Evolutionary conservation across 1,284 basidiomycete species (phyloP).

Genomic region (Leucoagaricus sp.): DNA sequence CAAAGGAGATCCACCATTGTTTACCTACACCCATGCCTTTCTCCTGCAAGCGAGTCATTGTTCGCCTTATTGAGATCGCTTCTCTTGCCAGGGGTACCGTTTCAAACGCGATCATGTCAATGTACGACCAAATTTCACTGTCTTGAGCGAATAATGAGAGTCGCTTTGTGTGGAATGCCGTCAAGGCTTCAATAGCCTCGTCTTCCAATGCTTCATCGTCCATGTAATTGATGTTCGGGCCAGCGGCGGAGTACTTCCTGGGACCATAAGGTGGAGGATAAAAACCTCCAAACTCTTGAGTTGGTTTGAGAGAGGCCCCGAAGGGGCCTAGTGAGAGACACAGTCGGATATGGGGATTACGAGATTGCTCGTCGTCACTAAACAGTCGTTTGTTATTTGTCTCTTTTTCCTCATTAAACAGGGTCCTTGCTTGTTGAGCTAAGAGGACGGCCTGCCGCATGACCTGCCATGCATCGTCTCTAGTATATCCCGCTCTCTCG

Average conservation of each 20-base stretch:
- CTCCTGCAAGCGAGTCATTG: constrained; percentile 45
- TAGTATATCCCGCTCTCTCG: constrained; percentile 49
- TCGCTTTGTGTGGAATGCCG: constrained; percentile 68
- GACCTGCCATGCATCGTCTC: constrained; percentile 41
- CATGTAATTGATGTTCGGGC: constrained; percentile 47
- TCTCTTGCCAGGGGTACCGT: constrained; percentile 75
- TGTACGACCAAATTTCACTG: constrained; percentile 49
- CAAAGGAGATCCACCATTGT: constrained; percentile 78
- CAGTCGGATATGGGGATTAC: constrained; percentile 37
- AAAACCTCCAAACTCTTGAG: constrained; percentile 74
- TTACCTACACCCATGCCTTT: constrained; percentile 37
- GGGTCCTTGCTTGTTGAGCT: constrained; percentile 6
- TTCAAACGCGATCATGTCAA: constrained; percentile 79
- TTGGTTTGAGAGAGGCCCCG: constrained; percentile 65
- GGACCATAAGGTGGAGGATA: constrained; percentile 81
- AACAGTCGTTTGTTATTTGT: no score
- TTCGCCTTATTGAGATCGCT: constrained; percentile 63
- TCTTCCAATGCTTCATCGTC: constrained; percentile 32
- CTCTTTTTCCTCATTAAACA: constrained; percentile 3
- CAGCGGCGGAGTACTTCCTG: constrained; percentile 33
- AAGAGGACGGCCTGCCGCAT: constrained; percentile 61
- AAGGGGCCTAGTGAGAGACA: constrained; percentile 77
- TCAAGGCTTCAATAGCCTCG: constrained; percentile 53
- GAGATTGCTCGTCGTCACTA: background rate
- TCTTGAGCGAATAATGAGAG: constrained; percentile 55